A percentile compares a stretch with the other conserved stretches of the same genome.
These are phyloP conservation scores for Colletotrichum orchidophilum DNA, from an alignment of 2,329 filamentous ascomycete species.

Conservation along the genomic window DNA sequence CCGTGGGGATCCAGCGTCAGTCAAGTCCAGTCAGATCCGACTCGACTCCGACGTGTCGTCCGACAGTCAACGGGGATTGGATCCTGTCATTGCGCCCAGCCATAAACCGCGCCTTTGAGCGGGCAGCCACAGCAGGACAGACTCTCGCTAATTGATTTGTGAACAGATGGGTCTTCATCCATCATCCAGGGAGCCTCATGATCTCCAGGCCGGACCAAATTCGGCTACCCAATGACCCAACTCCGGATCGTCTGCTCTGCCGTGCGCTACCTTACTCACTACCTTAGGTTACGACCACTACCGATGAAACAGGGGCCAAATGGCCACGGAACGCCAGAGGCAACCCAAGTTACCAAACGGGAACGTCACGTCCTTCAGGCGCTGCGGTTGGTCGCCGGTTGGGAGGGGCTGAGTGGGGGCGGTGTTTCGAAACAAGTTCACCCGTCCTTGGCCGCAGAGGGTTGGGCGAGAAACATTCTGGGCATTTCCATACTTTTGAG, in stretches of 20 bases:
- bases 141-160: background rate
- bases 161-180: background rate
- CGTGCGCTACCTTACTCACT: background rate
- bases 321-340: background rate
- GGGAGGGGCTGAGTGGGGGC: slow-evolving; percentile 21
- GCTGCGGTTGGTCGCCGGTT: slow-evolving; percentile 17
- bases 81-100: slow-evolving; percentile 26
- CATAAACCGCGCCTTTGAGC: background rate
- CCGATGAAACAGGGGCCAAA: slow-evolving; percentile 30
- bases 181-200: background rate
- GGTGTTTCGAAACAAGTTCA: slow-evolving; percentile 31
- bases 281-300: too few relatives aligned
- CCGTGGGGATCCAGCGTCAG: background rate
- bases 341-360: background rate
- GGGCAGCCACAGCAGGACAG: background rate
- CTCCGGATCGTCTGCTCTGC: background rate
- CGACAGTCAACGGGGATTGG: slow-evolving; percentile 1
- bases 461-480: slow-evolving; percentile 27
- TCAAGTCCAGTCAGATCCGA: background rate
- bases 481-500: background rate
- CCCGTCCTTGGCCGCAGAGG: slow-evolving; percentile 14
- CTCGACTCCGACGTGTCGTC: slow-evolving; percentile 13
- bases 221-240: background rate
- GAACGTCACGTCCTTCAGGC: slow-evolving; percentile 3
- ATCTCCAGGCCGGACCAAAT: background rate